A percentile compares a stretch with the other conserved stretches of the same genome.
Evolutionary conservation across 768 basidiomycete genomes (phyloP).

Genomic region (Podaxis rugospora): DNA sequence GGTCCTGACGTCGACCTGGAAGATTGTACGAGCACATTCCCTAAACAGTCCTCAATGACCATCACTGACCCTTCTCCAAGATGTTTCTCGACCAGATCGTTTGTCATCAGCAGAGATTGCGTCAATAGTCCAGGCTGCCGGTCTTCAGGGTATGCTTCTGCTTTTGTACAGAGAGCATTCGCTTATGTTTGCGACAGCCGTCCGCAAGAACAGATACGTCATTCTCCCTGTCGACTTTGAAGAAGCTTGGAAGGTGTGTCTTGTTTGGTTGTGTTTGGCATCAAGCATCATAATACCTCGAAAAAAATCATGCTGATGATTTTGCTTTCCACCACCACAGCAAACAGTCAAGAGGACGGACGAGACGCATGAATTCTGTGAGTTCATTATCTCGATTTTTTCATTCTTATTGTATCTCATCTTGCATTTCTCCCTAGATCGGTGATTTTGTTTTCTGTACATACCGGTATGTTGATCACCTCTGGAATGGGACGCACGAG

Average conservation of each 20-base stretch:
- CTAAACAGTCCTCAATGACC: neutral
- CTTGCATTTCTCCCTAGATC: slow-evolving; percentile 26
- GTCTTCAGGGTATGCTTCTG: slow-evolving; percentile 74
- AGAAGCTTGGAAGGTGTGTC: slow-evolving; percentile 96
- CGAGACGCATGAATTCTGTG: slow-evolving; percentile 96
- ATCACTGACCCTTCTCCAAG: slow-evolving; percentile 35
- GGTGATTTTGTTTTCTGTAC: slow-evolving; percentile 23
- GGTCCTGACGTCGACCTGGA: slow-evolving; percentile 97
- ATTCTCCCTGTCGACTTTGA: slow-evolving; percentile 97
- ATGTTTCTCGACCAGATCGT: slow-evolving; percentile 94
- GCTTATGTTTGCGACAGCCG: slow-evolving; percentile 47
- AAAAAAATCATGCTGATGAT: slow-evolving; percentile 27
- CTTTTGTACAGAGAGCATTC: neutral
- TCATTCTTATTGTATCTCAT: slow-evolving; percentile 12
- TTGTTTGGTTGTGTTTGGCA: slow-evolving; percentile 50
- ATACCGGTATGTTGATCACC: slow-evolving; percentile 20
- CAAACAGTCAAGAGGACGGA: slow-evolving; percentile 95
- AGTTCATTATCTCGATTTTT: slow-evolving; percentile 31
- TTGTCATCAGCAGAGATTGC: slow-evolving; percentile 95
- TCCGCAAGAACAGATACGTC: slow-evolving; percentile 97
- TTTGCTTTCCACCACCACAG: slow-evolving; percentile 43
- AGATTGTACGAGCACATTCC: slow-evolving; percentile 66
- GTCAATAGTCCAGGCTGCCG: slow-evolving; percentile 94
- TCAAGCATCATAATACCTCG: slow-evolving; percentile 7
- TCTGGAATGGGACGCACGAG: neutral